Evolutionary conservation across 208 protist species (phyloP).

Genomic region (Acanthamoeba castellanii): DNA sequence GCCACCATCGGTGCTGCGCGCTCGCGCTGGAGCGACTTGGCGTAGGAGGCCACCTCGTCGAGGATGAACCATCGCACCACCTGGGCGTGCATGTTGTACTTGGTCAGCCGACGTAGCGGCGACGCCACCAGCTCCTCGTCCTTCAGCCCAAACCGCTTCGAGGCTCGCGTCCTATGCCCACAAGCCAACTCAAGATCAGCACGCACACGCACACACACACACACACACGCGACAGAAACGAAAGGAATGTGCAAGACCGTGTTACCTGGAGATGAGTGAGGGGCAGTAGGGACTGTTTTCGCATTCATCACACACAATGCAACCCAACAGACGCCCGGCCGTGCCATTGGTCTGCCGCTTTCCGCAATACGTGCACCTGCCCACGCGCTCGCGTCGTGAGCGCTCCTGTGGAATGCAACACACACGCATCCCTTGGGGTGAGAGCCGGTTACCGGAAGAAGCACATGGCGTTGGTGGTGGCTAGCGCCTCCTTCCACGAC

Average conservation of each 20-base stretch:
- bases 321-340: neutral
- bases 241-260: too few relatives aligned
- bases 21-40: neutral
- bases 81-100: constrained; percentile 8
- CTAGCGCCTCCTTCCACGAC: neutral
- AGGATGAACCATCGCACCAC: constrained; percentile 3
- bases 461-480: constrained; percentile 51
- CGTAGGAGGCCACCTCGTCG: constrained; percentile 11
- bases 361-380: neutral
- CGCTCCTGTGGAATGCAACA: neutral
- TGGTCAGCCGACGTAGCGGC: constrained; percentile 11
- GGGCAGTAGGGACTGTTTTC: constrained; percentile 20
- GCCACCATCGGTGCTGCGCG: neutral
- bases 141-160: neutral
- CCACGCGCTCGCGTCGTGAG: neutral
- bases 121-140: neutral
- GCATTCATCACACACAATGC: constrained; percentile 3
- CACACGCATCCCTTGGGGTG: neutral
- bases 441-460: neutral
- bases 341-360: neutral
- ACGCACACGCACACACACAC: neutral
- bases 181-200: too few relatives aligned
- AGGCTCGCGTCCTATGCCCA: neutral
- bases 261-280: neutral
- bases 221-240: neutral